These are phyloP conservation scores for Lactifluus subvellereus DNA, from an alignment of 768 basidiomycete genomes.

Conservation along the genomic window DNA sequence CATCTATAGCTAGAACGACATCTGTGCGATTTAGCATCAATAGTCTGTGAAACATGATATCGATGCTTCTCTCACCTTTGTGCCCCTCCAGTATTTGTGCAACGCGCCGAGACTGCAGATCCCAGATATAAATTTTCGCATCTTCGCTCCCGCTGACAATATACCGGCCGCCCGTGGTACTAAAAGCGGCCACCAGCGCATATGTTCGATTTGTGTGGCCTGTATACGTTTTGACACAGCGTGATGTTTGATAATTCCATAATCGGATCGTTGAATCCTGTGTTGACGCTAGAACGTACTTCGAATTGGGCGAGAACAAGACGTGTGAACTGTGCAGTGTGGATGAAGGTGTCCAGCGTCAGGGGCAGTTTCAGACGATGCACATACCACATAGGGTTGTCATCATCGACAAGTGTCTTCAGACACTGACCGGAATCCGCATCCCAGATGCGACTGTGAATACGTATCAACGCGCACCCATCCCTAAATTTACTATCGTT, in stretches of 20 bases:
- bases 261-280: conserved; percentile 92
- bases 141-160: conserved; percentile 91
- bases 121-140: conserved; percentile 83
- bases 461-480: not conserved
- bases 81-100: conserved; percentile 75
- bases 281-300: conserved; percentile 83
- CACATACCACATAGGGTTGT: conserved; percentile 83
- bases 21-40: conserved; percentile 30
- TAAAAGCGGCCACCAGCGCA: conserved; percentile 67
- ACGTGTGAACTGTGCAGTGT: conserved; percentile 63
- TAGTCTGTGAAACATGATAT: not conserved
- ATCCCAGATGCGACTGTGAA: conserved; percentile 89
- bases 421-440: conserved; percentile 95
- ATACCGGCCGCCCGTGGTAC: conserved; percentile 53
- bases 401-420: conserved; percentile 94
- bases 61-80: conserved; percentile 46
- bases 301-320: conserved; percentile 87
- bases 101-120: conserved; percentile 74
- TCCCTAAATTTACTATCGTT: not conserved
- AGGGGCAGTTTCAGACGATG: not conserved
- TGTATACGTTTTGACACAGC: conserved; percentile 87
- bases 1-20: conserved; percentile 75
- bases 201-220: conserved; percentile 86
- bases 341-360: not conserved
- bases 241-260: conserved; percentile 90